phyloP scores from a whole-genome alignment of 441 rosid genomes.

The Eutrema salsugineum region DNA sequence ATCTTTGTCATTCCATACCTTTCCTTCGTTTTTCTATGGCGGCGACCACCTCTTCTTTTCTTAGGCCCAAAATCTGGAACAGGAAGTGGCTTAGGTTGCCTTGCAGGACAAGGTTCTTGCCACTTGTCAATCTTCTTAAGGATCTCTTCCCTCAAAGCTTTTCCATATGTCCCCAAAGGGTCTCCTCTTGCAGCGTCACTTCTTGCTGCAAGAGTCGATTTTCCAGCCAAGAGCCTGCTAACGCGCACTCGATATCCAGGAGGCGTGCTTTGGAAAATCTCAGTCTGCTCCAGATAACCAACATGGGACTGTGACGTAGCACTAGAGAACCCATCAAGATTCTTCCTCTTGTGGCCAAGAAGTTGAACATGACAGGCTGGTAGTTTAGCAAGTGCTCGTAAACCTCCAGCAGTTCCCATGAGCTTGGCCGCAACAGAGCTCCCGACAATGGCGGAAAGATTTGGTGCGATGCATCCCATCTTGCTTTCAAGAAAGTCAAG shows the following conservation, averaged over 20 bases:
- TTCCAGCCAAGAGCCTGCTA: no score
- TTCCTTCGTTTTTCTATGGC: slow-evolving; percentile 79
- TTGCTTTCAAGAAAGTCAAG: slow-evolving; percentile 67
- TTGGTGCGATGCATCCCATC: slow-evolving; percentile 81
- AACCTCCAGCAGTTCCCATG: slow-evolving; percentile 83
- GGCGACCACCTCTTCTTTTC: slow-evolving; percentile 83
- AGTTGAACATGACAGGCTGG: slow-evolving; percentile 88
- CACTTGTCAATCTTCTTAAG: slow-evolving; percentile 73
- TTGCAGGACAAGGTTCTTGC: slow-evolving; percentile 88
- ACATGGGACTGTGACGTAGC: no score
- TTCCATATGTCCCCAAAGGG: no score
- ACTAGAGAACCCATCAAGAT: slow-evolving; percentile 6
- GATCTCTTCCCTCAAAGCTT: slow-evolving; percentile 30
- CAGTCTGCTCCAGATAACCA: no score
- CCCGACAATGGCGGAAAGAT: slow-evolving; percentile 74
- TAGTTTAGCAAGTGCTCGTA: slow-evolving; percentile 70
- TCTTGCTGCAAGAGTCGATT: no score
- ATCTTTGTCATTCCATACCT: slow-evolving; percentile 78
- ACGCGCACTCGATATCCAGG: no score
- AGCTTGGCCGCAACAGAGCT: slow-evolving; percentile 84
- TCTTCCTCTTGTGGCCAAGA: slow-evolving; percentile 81
- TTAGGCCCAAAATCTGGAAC: slow-evolving; percentile 86
- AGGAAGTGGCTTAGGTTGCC: slow-evolving; percentile 81
- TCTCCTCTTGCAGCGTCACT: no score
- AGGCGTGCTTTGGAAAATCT: no score